Evolutionary conservation across 345 rosid genomes (phyloP), one percentile per base, ranked within the genome.

Genomic region (Hypericum perforatum): DNA sequence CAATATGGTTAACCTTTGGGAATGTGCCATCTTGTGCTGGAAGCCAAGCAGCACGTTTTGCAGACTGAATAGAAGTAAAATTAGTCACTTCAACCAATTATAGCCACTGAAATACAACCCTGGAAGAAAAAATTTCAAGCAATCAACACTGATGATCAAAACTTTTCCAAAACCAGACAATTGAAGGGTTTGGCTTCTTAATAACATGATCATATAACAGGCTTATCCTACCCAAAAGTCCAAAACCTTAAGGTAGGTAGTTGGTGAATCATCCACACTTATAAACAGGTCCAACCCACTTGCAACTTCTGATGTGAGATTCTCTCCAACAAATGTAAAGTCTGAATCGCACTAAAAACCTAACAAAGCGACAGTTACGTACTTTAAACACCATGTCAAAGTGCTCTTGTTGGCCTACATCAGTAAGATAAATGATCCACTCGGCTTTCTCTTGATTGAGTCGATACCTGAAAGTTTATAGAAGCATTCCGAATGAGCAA

Each of bases 391-490:
- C 54, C 97, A 88, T 92, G 53, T 82, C 82, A 61, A 88, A 92
- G 64, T 92, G 98, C 60, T 79, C 86, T 63, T 86, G 85, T 76
- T 92, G 98, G 63, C 96, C 98, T 57, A 85, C 95, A 81, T 92
- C 98, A 38, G 98, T 92, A 50, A 88, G 84, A 67, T 92, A 92
- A 53, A 85, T 80, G 49, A 92, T 88, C 98, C 95, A 88, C 57
- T 88, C 91, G 54, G 91, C 98, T 72, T 76, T 85, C 76, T 92
- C 98, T 72, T 79, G 90, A 61, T 83, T 85, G 14, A 88, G 80
- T 54, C 98, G 94, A 66, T 88, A 92, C 98, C 96, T 92, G 51
- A 0, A 39, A 38, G 62, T 57, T 48, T n/a, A 47, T 54, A 46
- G 13, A 11, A 55, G 51, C 40, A 58, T 16, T 53, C 37, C 41